Evolutionary conservation across 345 rosid genomes (phyloP), one percentile per base, ranked within the genome.

Genomic region (Camelina sativa): DNA sequence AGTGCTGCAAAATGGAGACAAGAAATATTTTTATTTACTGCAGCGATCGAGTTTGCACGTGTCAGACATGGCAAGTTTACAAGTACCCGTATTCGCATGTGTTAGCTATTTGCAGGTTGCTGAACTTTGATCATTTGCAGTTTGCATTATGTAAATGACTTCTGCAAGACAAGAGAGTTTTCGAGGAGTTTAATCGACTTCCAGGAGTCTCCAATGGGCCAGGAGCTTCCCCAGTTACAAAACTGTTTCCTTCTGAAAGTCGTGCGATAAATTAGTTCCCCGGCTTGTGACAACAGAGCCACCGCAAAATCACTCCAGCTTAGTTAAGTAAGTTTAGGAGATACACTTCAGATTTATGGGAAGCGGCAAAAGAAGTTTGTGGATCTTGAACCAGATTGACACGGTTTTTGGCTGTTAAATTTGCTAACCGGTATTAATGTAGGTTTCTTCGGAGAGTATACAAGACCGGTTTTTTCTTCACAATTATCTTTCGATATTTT

Each of bases 131-230:
- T 11, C 65, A 70, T 46, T 8, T 70, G 65, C 56, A 19, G 34
- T 46, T 12, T 70, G 65, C 56, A 19, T 22, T 69, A 57, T 46
- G 57, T 69, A 7, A 46, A 46, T 5, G 65, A 69, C 7, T 69
- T 3, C 5, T 69, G 30, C 65, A 69, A 8, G 0, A 44, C 8
- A 28, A 28, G 5, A 57, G 13, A 61, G 20, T 11, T 19, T 17
- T 43, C 32, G 8, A 57, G 65, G 34, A 1, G 0, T 57, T 44
- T 3, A 44, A 19, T 7, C 65, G 35, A 9, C 34, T 69, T 19
- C 25, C 25, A 23, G 22, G 56, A 69, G 74, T 69, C 0, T 44
- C 65, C 30, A 41, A 44, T 3, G 57, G 74, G 65, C 56, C 23
- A n/a, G 65, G 58, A 44, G 46, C 56, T 17, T 44, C 35, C 0